These are phyloP conservation scores for Colletotrichum camelliae DNA, from an alignment of 2,329 filamentous ascomycete species.

Conservation along the genomic window DNA sequence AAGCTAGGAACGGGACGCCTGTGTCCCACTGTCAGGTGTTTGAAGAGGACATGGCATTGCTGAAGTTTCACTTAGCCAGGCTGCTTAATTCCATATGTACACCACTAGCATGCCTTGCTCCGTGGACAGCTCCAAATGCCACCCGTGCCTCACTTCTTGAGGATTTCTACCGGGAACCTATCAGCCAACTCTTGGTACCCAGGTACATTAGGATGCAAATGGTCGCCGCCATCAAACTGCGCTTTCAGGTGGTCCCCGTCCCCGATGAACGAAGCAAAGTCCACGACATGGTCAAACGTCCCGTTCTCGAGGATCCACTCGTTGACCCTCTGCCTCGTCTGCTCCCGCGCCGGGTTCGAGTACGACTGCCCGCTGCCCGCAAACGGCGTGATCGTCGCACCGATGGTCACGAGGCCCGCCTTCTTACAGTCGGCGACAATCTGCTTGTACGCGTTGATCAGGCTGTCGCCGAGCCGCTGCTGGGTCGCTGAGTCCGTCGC, in stretches of 20 bases:
- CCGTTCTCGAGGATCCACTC: slow-evolving; percentile 62
- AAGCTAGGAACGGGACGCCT: background rate
- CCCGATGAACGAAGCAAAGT: slow-evolving; percentile 64
- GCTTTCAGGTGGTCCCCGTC: slow-evolving; percentile 54
- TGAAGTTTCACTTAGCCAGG: background rate
- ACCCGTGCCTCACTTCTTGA: slow-evolving; percentile 31
- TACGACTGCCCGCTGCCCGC: slow-evolving; percentile 57
- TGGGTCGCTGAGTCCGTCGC: slow-evolving; percentile 51
- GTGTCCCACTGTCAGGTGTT: background rate
- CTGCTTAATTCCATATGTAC: background rate
- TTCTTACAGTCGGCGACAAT: slow-evolving; percentile 61
- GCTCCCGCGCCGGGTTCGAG: slow-evolving; percentile 57
- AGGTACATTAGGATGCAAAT: slow-evolving; percentile 64
- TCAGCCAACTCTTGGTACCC: slow-evolving; percentile 67
- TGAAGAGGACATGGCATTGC: background rate
- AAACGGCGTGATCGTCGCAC: slow-evolving; percentile 72
- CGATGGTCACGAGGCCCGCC: slow-evolving; percentile 62
- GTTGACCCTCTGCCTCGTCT: slow-evolving; percentile 63
- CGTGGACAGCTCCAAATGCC: background rate
- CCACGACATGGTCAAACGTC: slow-evolving; percentile 63
- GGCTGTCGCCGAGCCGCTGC: slow-evolving; percentile 48
- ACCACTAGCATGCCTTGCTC: background rate
- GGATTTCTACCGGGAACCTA: slow-evolving; percentile 60
- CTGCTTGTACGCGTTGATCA: slow-evolving; percentile 64
- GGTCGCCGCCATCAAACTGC: slow-evolving; percentile 66